Base-by-base conservation (phyloP, 495 filamentous ascomycete genomes). In the Astrothelium macrocarpum region DNA sequence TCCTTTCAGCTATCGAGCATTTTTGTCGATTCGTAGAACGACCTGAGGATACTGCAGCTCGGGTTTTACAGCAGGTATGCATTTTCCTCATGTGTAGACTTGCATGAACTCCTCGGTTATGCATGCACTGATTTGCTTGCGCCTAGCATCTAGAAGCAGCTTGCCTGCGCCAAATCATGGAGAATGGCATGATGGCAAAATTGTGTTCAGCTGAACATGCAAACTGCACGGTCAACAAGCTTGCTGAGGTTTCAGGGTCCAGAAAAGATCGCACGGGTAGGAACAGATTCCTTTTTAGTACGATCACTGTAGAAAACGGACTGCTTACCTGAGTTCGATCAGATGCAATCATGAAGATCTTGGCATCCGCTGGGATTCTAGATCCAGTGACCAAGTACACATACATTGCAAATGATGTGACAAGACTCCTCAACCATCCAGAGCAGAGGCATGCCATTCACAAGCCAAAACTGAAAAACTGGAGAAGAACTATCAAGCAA, bases 381-480 rank as follows among this genome's bases (percentile, higher is more conserved):
- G 25, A 56, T 9, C 16, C 23, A 28, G 49, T 28, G 23, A 29
- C 7, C 9, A 29, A 56, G 7, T 29, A 11, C 23, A 56, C 49
- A 26, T 56, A 56, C 49, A 7, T 29, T 28, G 49, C 49, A 12
- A 56, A 56, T 20, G 25, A 56, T 20, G 49, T 56, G 25, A 28
- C 49, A 20, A 56, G 25, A 20, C 2, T 56, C 25, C 49, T 56
- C 20, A 56, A 56, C 16, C 5, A 16, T 29, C 20, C 5, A 11
- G 49, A 56, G 49, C 49, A 56, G n/a, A 56, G 49, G 49, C 49
- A 29, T 11, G 25, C 49, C 11, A 56, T 56, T 56, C 25, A 20
- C 4, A 56, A 29, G 20, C 49, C 49, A 26, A 56, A 25, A 9
- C 9, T 20, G 9, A 29, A 49, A 20, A 12, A 20, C 5, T 49